Evolutionary conservation across 176 grass and related monocot species (phyloP).

Genomic region (Pontederia crassipes): DNA sequence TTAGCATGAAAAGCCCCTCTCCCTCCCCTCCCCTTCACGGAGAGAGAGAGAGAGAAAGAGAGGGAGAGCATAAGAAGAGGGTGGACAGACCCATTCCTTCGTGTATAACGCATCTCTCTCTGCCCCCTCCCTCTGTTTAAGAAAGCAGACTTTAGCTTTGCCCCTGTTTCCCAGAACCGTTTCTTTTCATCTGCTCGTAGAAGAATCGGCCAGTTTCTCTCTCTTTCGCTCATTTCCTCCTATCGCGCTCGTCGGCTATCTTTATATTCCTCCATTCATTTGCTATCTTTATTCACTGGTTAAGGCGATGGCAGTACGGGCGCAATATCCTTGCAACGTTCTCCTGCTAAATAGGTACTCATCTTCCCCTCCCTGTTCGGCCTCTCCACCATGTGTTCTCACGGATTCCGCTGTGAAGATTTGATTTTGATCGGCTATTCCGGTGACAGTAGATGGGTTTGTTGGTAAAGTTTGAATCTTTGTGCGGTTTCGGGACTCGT

Average conservation of each 20-base stretch:
- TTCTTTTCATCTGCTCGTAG: background rate
- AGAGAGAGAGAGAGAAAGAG: constrained; percentile 1
- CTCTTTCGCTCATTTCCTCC: background rate
- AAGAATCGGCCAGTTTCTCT: background rate
- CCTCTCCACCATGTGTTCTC: too few relatives aligned
- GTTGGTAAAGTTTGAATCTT: background rate
- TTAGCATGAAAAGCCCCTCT: background rate
- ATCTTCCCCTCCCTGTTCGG: too few relatives aligned
- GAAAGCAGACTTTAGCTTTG: too few relatives aligned
- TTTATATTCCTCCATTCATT: background rate
- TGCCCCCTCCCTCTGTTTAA: too few relatives aligned
- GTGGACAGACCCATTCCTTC: background rate
- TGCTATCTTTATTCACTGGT: background rate
- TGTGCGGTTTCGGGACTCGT: background rate
- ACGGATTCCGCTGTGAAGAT: background rate
- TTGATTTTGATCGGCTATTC: background rate
- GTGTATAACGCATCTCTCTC: constrained; percentile 9
- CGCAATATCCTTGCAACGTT: constrained; percentile 10
- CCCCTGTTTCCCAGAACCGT: background rate
- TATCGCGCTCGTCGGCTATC: background rate
- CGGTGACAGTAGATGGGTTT: background rate
- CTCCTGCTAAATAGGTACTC: constrained; percentile 1
- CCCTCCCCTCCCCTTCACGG: background rate
- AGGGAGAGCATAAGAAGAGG: background rate
- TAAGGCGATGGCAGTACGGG: constrained; percentile 6